A percentile compares a stretch with the other conserved stretches of the same genome.
These are phyloP conservation scores for Kwoniella sp. DNA, from an alignment of 768 basidiomycete genomes.

Conservation along the genomic window DNA sequence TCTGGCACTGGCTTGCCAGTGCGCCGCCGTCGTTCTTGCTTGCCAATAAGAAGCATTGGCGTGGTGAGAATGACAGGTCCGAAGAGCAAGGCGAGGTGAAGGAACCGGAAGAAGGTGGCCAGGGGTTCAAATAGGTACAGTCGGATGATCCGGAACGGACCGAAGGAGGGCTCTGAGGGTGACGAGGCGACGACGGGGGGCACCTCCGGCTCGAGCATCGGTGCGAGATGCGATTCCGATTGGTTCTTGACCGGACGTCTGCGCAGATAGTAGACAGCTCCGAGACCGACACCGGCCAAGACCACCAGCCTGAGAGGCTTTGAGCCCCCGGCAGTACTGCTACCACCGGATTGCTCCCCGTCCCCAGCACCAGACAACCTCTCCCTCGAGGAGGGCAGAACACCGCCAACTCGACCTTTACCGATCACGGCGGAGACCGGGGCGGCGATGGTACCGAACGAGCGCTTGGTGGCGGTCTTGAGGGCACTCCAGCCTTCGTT, in stretches of 20 bases:
- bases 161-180: constrained; percentile 61
- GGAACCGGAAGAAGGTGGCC: constrained; percentile 73
- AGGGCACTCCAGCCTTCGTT: constrained; percentile 18
- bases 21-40: constrained; percentile 55
- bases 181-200: constrained; percentile 52
- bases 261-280: constrained; percentile 13
- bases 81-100: constrained; percentile 77
- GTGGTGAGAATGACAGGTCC: constrained; percentile 75
- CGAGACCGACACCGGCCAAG: constrained; percentile 29
- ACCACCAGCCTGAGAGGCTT: constrained; percentile 15
- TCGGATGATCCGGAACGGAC: constrained; percentile 56
- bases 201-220: not conserved
- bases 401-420: constrained; percentile 17
- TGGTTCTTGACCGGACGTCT: constrained; percentile 29
- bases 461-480: constrained; percentile 26
- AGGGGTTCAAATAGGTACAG: constrained; percentile 76
- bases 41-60: constrained; percentile 68
- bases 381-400: not conserved
- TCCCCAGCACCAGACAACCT: not conserved
- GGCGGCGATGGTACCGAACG: constrained; percentile 31
- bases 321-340: not conserved
- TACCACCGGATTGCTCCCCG: not conserved
- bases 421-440: constrained; percentile 30
- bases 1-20: constrained; percentile 49
- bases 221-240: constrained; percentile 1